Evolutionary conservation across 2,329 filamentous ascomycete species (phyloP).

Genomic region (Pseudogymnoascus sp.): DNA sequence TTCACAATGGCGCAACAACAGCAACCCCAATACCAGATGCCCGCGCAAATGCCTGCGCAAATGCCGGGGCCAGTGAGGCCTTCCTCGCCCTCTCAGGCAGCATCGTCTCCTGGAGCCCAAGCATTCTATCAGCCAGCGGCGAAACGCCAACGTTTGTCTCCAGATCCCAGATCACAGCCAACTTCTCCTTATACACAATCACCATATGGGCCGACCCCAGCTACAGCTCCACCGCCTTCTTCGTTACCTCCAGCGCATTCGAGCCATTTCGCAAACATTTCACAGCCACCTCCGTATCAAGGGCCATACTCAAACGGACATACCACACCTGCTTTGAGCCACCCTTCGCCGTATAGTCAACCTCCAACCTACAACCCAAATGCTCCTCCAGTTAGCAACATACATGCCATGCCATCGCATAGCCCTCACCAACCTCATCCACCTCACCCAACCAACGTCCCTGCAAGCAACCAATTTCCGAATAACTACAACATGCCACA

Average conservation of each 20-base stretch:
- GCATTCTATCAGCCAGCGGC: constrained; percentile 56
- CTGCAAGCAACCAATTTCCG: constrained; percentile 11
- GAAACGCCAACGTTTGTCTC: constrained; percentile 66
- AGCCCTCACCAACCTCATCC: constrained; percentile 27
- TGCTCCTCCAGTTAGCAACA: neutral
- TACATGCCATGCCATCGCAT: constrained; percentile 13
- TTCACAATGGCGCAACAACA: constrained; percentile 30
- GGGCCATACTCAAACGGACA: constrained; percentile 30
- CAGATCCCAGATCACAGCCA: constrained; percentile 60
- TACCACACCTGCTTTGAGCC: constrained; percentile 21
- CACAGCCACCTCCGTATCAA: constrained; percentile 26
- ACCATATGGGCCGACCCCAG: constrained; percentile 43
- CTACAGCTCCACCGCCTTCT: constrained; percentile 24
- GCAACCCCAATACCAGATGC: constrained; percentile 22
- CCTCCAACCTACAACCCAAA: constrained; percentile 11
- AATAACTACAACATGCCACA: constrained; percentile 29
- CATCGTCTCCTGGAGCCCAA: constrained; percentile 54
- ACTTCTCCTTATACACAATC: constrained; percentile 53
- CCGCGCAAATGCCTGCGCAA: constrained; percentile 16
- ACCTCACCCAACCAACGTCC: constrained; percentile 16
- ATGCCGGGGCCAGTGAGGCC: constrained; percentile 41
- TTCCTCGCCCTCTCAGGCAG: constrained; percentile 56
- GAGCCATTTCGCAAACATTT: constrained; percentile 25
- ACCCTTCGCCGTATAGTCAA: constrained; percentile 18
- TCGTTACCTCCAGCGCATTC: constrained; percentile 20